Percentiles rank a stretch among this genome's conserved stretches.
phyloP scores from a whole-genome alignment of 257 asterid genomes.

The Thymus mandschuricus region DNA sequence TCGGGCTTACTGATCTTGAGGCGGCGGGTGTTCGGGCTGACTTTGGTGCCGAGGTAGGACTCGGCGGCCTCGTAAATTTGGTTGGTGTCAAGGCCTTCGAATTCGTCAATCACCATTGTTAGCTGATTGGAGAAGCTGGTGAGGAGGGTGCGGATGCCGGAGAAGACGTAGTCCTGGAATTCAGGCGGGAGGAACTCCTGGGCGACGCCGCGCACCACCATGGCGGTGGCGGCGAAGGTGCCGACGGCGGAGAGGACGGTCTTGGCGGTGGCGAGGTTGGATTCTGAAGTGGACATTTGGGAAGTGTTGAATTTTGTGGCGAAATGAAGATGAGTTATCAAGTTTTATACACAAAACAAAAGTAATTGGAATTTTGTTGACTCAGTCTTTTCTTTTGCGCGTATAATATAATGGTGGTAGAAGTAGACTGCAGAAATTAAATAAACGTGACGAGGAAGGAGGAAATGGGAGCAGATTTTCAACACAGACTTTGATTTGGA shows the following conservation, averaged over 20 bases:
- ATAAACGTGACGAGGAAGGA: neutral
- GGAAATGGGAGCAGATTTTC: neutral
- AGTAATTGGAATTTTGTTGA: too few relatives aligned
- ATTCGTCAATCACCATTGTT: conserved; percentile 62
- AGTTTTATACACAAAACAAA: too few relatives aligned
- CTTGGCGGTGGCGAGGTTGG: conserved; percentile 51
- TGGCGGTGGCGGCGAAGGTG: conserved; percentile 54
- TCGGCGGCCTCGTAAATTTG: conserved; percentile 67
- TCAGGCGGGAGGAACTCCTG: conserved; percentile 49
- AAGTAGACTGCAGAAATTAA: too few relatives aligned
- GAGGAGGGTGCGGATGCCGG: conserved; percentile 41
- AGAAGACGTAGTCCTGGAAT: conserved; percentile 48
- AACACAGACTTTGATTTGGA: too few relatives aligned
- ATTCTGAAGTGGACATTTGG: conserved; percentile 32
- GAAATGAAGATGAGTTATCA: too few relatives aligned
- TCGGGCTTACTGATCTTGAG: conserved; percentile 60
- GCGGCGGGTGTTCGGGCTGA: conserved; percentile 48
- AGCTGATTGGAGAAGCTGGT: conserved; percentile 48
- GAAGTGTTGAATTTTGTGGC: neutral
- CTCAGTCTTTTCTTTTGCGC: too few relatives aligned
- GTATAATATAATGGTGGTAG: too few relatives aligned
- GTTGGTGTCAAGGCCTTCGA: conserved; percentile 52
- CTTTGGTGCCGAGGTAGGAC: conserved; percentile 48
- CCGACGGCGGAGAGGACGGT: conserved; percentile 52
- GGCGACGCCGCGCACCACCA: conserved; percentile 54